phyloP scores from a whole-genome alignment of 768 basidiomycete genomes.

The Agrocybe praecox region DNA sequence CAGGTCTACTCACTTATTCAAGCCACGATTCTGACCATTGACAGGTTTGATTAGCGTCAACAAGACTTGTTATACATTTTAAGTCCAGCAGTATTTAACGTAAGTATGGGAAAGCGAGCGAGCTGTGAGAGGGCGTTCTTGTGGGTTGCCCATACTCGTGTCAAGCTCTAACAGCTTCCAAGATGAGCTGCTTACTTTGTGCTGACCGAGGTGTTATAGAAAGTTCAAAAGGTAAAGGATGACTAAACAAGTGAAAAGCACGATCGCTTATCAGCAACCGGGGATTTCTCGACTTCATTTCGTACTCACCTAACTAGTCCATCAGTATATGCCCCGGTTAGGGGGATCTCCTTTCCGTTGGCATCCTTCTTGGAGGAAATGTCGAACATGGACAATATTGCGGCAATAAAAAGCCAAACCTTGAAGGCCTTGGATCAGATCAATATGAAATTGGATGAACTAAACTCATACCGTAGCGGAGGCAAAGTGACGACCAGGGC shows the following conservation, averaged over 20 bases:
- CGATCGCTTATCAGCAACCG: neutral
- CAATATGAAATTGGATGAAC: no score
- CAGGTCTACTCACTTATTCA: no score
- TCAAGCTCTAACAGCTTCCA: neutral
- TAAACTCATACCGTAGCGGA: conserved; percentile 12
- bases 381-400: conserved; percentile 2
- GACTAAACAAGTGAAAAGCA: neutral
- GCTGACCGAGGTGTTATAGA: conserved; percentile 6
- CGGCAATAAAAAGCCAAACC: conserved; percentile 14
- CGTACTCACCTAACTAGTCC: conserved; percentile 7
- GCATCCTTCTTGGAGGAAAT: conserved; percentile 18
- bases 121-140: no score
- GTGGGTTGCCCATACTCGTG: no score
- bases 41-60: no score
- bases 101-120: no score
- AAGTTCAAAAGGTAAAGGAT: conserved; percentile 2
- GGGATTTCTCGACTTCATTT: no score
- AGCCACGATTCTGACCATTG: no score
- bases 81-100: no score
- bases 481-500: conserved; percentile 17
- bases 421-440: neutral
- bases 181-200: neutral
- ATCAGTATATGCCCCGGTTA: conserved; percentile 10
- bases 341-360: conserved; percentile 8
- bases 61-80: no score